Base-by-base conservation (phyloP, 2,329 filamentous ascomycete genomes). In the Sclerotiophoma versabilis region DNA sequence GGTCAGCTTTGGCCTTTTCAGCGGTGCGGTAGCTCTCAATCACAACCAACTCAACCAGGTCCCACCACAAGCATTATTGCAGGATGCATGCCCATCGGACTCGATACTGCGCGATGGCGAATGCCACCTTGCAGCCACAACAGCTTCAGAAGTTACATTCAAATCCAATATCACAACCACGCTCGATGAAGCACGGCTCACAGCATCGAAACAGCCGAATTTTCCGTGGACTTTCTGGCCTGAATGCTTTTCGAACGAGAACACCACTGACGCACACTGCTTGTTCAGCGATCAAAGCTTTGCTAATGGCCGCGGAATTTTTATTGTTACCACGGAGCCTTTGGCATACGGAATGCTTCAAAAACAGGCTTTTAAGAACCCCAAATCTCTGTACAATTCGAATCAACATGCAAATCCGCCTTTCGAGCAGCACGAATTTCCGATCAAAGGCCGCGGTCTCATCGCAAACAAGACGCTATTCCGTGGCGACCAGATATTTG, bases 151-250 rank as follows among this genome's bases (percentile, higher is more conserved):
- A 10, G n/a, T 61, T 8, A 39, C 53, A 23, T 65, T 63, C 36
- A 50, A 46, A 17, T 53, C 58, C 17, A 73, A 73, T 41, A 52
- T 54, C 7, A 57, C 67, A 3, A 60, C 63, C 2, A 41, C 58
- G 17, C 50, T 71, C 12, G 63, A 70, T 25, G 64, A 71, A 25
- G 57, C 69, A 14, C 61, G 64, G 11, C 41, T 29, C 6, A 30
- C 56, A n/a, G 68, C 68, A 7, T 57, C 63, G 26, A 42, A 61
- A 30, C 17, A 53, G 6, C 42, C 56, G 7, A 45, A 69, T 36
- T 71, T 70, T 32, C 70, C 69, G 2, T 74, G 71, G 71, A 68
- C 70, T 0, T 69, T 66, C 42, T 69, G 65, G 64, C 71, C 71
- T 0, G 63, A 72, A 48, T 73, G 71, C 44, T 73, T 67, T 43